Evolutionary conservation across 1,284 basidiomycete species (phyloP), one percentile per base, ranked within the genome.

Genomic region (Ceratobasidium sp.): DNA sequence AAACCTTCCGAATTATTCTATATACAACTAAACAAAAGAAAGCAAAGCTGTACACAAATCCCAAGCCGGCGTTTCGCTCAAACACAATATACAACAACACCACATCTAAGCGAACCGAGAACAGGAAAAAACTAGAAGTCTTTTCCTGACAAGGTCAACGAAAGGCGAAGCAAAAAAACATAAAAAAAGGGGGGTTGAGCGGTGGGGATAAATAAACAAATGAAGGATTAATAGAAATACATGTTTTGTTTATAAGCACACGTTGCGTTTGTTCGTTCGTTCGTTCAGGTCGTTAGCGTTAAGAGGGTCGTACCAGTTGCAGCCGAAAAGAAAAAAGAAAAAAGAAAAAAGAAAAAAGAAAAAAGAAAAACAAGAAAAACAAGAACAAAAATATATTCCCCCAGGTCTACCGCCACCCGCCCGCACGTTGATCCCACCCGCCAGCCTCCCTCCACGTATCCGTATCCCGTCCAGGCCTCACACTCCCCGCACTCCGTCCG

Each of bases 391-490:
- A 15, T 44, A 18, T 20, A 42, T 23, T 40, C 46, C 26, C 10
- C 33, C 39, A 20, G 3, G 46, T 12, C 53, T 66, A 77, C 28
- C 75, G 64, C 75, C 75, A 77, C 23, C 75, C 75, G n/a, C 64
- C 53, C 64, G 10, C 44, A 40, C 75, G 63, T 49, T 67, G 51
- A 39, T 77, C 75, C 75, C 75, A 77, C 23, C 68, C 75, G 18
- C 75, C 75, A 6, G 63, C 53, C n/a, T 67, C 75, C 5, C 33
- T 55, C 75, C 75, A 77, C 13, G 63, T 64, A 51, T 77, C 75
- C 12, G 75, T 77, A 60, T 77, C 75, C 13, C 75, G 3, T 1
- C 75, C 75, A 2, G 63, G 63, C 12, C 75, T 40, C 51, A 77
- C 28, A 40, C 75, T 68, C 12, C 75, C 75, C 40, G 39, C 75